Base-by-base conservation (phyloP, 1,284 basidiomycete genomes). In the Austropuccinia psidii region DNA sequence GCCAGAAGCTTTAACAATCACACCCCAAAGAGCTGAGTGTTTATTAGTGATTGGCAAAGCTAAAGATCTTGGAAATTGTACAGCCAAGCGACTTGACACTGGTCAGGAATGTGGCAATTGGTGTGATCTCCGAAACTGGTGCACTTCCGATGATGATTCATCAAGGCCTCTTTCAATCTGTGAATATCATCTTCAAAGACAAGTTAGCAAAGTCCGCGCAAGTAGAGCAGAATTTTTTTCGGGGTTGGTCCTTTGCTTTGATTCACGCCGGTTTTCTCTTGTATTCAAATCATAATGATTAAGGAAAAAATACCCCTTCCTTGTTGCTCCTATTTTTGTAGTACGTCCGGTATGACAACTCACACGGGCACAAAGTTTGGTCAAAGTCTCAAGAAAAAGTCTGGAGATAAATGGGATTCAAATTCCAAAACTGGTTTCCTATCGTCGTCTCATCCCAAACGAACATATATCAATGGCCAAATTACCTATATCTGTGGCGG, bases 1-100 rank as follows among this genome's bases (percentile, higher is more conserved):
- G n/a, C 89, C 90, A 0, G 92, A 94, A 76, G 87, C 93, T 29
- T 85, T 98, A 6, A 91, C 91, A 0, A 81, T 98, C 60, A 94
- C 91, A 0, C 95, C 95, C 0, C 87, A 88, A 58, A 90, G 88
- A 0, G 88, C 87, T 0, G 85, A 87, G 2, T 89, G 90, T 2
- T 88, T 96, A 57, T 85, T 87, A n/a, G 83, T 91, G 41, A 87
- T 98, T 62, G 95, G 95, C 0, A 86, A 88, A n/a, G 85, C 92
- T 2, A 85, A 85, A 37, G 92, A 98, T 80, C 84, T 97, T 1
- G 90, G 91, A 0, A 87, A 87, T 82, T 98, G 95, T 79, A 83
- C 83, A 1, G 91, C 90, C 5, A 80, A 84, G 49, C 75, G 76
- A 37, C 89, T 88, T 79, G 85, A 86, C 50, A 91, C 96, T 75